phyloP scores from a whole-genome alignment of 257 asterid species.

The Cruciata laevipes region DNA sequence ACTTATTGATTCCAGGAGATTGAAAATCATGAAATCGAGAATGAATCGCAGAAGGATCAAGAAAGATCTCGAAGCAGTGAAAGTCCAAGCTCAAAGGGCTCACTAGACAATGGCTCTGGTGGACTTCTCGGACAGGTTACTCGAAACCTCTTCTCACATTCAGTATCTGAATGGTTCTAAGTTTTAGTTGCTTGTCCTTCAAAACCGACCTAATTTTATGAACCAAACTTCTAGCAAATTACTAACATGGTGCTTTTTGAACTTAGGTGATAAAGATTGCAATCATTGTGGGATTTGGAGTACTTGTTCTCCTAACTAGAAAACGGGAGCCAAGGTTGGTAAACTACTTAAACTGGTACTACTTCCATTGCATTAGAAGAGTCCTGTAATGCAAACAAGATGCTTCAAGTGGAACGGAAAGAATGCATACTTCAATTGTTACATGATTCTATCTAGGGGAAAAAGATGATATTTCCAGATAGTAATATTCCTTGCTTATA shows the following conservation, averaged over 20 bases:
- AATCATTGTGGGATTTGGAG: constrained; percentile 66
- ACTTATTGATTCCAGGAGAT: constrained; percentile 1
- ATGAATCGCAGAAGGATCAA: constrained; percentile 22
- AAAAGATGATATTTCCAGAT: not conserved
- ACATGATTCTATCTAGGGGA: not conserved
- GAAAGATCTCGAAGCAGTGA: constrained; percentile 16
- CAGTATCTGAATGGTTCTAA: not conserved
- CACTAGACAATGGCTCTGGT: constrained; percentile 42
- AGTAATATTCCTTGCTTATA: not conserved
- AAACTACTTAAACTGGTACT: not conserved
- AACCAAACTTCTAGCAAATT: not conserved
- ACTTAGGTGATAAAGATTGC: constrained; percentile 62
- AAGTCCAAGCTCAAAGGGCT: constrained; percentile 35
- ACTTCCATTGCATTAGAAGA: not conserved
- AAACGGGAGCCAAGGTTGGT: constrained; percentile 64
- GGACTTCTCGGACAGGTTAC: constrained; percentile 65
- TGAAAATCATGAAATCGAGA: constrained; percentile 27
- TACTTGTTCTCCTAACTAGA: constrained; percentile 69
- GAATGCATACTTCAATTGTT: not conserved
- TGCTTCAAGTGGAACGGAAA: not conserved
- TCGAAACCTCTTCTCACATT: not conserved
- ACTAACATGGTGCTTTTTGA: constrained; percentile 12
- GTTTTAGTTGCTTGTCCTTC: not conserved
- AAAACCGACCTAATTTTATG: not conserved
- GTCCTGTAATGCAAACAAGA: not conserved